Evolutionary conservation across 805 yeast genomes (phyloP), one percentile per base, ranked within the genome.

Genomic region (Myxozyma neotropica): DNA sequence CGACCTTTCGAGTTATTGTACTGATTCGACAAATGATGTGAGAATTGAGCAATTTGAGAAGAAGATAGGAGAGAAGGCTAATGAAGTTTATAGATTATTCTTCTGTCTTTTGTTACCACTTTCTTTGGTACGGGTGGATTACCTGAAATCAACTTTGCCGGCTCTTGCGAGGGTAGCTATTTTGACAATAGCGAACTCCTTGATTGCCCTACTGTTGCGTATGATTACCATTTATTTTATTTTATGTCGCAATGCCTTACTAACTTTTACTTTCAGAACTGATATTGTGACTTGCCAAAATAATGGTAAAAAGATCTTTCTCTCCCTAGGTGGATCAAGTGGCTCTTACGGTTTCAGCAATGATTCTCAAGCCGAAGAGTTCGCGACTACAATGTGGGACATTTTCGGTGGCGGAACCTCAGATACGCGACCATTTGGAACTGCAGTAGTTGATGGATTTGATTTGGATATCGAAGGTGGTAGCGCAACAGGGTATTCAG

Each of bases 221-320:
- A 58, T 10, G 62, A 43, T 15, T 15, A 15, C 3, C 31, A 12
- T 26, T 24, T 4, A 3, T 5, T 26, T 23, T 23, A 12, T 23
- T 3, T 13, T 23, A 19, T n/a, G n/a, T n/a, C n/a, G n/a, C n/a
- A n/a, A 38, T 33, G 19, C 17, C 1, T 23, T 6, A 10, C 33
- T 21, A 17, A 27, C 33, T 35, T 7, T n/a, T 2, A 5, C 23
- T 17, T 4, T 10, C 13, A 59, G 64, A 17, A 53, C 77, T 23
- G 94, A 87, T 68, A 89, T 90, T 65, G 69, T 77, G 57, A 80
- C 84, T 2, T 90, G 97, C 75, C 96, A 90, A 74, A 65, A 74
- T 2, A 67, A 75, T 23, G 96, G 95, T 44, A 88, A 87, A 67
- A 85, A 83, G 66, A 84, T 90, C 4, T 69, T 90, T 49, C 74